Evolutionary conservation across 202 grass and related monocot genomes (phyloP), one percentile per base, ranked within the genome.

Genomic region (Sporobolus alterniflorus): DNA sequence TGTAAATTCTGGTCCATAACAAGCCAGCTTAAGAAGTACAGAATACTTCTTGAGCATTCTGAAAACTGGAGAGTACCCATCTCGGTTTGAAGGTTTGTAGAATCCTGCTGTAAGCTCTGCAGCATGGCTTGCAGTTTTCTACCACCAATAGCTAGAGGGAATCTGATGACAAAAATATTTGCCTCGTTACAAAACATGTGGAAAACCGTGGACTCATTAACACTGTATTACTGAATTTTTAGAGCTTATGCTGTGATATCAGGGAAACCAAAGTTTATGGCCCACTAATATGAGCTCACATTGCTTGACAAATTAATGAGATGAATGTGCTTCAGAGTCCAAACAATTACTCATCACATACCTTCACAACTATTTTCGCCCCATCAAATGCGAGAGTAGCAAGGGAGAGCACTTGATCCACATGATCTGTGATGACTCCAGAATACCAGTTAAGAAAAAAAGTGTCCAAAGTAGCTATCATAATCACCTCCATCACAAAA

Each of bases 381-480:
- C 96, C 92, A 82, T 95, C 90, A 85, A 98, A 98, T 86, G 84
- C 92, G 81, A 98, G 96, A 52, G 84, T 86, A 82, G 96, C 85
- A 80, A 98, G 89, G 17, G 90, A 95, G 64, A 98, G 81, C 75
- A 98, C 73, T 33, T 95, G 88, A 77, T 98, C 96, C 59, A 84
- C 89, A 90, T 95, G 92, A 73, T 92, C 87, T 34, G 93, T 76
- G 4, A 98, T 88, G 72, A 90, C 64, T 76, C 75, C 86, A 67
- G 96, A 90, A 84, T 95, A 98, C 96, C 96, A 98, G 71, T 93
- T 91, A 76, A 98, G 96, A 41, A 98, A 98, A n/a, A 84, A 98
- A 98, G 4, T 89, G 90, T 25, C 90, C 92, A 43, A 95, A 98
- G 73, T 93, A 93, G 75, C 89, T 93, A 81, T 95, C 82, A 73